Evolutionary conservation across 164 flowering plant genomes (phyloP).

Genomic region (Chloranthus sessilifolius): DNA sequence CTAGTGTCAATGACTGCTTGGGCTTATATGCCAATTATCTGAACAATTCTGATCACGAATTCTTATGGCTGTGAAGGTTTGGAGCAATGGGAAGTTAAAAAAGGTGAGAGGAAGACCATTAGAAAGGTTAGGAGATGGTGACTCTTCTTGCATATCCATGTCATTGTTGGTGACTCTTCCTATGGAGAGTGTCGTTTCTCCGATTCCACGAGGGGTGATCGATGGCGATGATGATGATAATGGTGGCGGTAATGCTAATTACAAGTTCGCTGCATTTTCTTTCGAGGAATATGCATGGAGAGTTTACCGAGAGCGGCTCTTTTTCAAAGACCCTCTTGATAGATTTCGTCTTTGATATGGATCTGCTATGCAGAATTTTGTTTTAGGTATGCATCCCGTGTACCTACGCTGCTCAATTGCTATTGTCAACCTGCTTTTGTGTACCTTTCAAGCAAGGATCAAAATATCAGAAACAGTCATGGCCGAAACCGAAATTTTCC

Average conservation of each 20-base stretch:
- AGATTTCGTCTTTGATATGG: conserved; percentile 42
- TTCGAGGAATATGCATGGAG: conserved; percentile 88
- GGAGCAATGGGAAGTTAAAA: conserved; percentile 84
- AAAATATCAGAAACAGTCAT: too few species aligned
- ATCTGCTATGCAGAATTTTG: too few species aligned
- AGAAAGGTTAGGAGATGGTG: conserved; percentile 11
- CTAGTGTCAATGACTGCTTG: too few species aligned
- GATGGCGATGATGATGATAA: neutral
- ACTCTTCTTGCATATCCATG: conserved; percentile 38
- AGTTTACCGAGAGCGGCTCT: conserved; percentile 55
- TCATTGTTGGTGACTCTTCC: conserved; percentile 64
- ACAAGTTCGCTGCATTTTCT: conserved; percentile 39
- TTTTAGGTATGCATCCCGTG: too few species aligned
- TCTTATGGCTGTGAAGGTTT: conserved; percentile 47
- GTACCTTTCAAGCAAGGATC: too few species aligned
- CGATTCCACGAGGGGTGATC: conserved; percentile 24
- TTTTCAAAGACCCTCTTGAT: conserved; percentile 54
- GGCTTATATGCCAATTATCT: too few species aligned
- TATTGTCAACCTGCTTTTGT: too few species aligned
- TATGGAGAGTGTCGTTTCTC: conserved; percentile 35
- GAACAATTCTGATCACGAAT: too few species aligned
- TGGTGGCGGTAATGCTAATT: neutral
- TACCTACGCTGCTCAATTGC: too few species aligned
- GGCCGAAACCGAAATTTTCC: too few species aligned
- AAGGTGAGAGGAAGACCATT: conserved; percentile 75